Conservation (phyloP, 805 yeast species). For the Metschnikowia continentalis region DNA sequence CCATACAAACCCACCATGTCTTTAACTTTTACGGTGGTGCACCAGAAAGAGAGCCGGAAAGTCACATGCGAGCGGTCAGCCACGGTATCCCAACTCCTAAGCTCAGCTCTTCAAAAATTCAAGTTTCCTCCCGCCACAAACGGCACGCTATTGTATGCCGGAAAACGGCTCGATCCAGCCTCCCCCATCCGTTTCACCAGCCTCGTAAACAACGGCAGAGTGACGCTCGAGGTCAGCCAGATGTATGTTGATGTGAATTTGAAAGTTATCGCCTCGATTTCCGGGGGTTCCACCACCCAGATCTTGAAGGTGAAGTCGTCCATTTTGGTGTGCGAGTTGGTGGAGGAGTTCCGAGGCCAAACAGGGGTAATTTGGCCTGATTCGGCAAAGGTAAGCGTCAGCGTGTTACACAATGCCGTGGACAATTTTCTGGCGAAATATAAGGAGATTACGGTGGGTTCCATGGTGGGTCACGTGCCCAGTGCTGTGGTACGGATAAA, state of each 20-base stretch:
- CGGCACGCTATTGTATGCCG: constrained; percentile 27
- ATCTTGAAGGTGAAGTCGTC: constrained; percentile 6
- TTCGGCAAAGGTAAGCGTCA: constrained; percentile 17
- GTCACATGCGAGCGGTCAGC: constrained; percentile 22
- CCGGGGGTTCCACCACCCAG: constrained; percentile 5
- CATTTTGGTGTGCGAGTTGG: constrained; percentile 4
- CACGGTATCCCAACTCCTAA: constrained; percentile 28
- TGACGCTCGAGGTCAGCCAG: constrained; percentile 16
- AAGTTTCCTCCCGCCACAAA: constrained; percentile 15
- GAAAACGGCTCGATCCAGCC: constrained; percentile 28
- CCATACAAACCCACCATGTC: constrained; percentile 10
- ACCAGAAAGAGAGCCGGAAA: constrained; percentile 24
- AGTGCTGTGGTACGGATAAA: constrained; percentile 15
- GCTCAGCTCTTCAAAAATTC: constrained; percentile 24
- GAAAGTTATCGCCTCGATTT: constrained; percentile 9
- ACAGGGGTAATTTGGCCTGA: constrained; percentile 17
- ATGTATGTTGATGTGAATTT: not conserved
- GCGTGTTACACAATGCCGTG: constrained; percentile 9
- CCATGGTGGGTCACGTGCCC: constrained; percentile 14
- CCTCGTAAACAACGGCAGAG: constrained; percentile 32
- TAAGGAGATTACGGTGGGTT: constrained; percentile 5
- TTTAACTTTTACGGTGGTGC: constrained; percentile 23
- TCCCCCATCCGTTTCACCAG: constrained; percentile 31
- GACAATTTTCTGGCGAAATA: constrained; percentile 7
- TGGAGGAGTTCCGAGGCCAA: constrained; percentile 1